phyloP scores from a whole-genome alignment of 2,329 filamentous ascomycete species.

The Aspergillus sojae region DNA sequence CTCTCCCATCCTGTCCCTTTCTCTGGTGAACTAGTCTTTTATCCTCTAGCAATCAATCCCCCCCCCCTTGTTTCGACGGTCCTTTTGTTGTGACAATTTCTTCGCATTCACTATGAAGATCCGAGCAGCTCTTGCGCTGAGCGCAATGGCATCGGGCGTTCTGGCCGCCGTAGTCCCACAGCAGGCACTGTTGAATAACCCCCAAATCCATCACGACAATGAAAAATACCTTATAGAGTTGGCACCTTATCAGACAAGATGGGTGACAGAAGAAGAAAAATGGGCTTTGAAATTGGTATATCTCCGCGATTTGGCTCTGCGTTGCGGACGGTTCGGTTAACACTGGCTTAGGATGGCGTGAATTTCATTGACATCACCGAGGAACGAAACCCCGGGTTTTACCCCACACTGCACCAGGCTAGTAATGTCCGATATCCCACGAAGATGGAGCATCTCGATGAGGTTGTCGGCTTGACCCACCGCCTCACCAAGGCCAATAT shows the following conservation, averaged over 20 bases:
- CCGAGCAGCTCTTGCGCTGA: conserved; percentile 34
- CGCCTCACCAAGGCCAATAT: conserved; percentile 76
- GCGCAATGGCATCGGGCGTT: conserved; percentile 36
- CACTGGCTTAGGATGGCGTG: conserved; percentile 65
- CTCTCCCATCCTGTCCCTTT: not conserved
- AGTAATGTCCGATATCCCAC: conserved; percentile 65
- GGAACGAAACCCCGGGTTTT: conserved; percentile 61
- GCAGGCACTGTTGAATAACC: conserved; percentile 31
- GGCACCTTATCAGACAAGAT: conserved; percentile 77
- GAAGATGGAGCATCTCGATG: conserved; percentile 65
- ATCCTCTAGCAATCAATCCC: not conserved
- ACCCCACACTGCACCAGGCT: conserved; percentile 45
- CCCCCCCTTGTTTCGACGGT: not conserved
- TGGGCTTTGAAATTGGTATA: conserved; percentile 83
- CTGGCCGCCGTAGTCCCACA: conserved; percentile 37
- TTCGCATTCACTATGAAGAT: conserved; percentile 38
- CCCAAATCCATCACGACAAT: conserved; percentile 29
- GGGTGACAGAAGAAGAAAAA: conserved; percentile 94
- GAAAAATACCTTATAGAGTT: conserved; percentile 79
- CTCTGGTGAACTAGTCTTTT: not conserved
- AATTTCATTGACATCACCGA: conserved; percentile 96
- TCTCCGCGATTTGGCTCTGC: conserved; percentile 13
- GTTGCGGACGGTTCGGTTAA: not conserved
- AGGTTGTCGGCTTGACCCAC: conserved; percentile 67
- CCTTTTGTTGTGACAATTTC: not conserved